phyloP scores from a whole-genome alignment of 352 stramenopile genomes.

The Globisporangium irregulare region DNA sequence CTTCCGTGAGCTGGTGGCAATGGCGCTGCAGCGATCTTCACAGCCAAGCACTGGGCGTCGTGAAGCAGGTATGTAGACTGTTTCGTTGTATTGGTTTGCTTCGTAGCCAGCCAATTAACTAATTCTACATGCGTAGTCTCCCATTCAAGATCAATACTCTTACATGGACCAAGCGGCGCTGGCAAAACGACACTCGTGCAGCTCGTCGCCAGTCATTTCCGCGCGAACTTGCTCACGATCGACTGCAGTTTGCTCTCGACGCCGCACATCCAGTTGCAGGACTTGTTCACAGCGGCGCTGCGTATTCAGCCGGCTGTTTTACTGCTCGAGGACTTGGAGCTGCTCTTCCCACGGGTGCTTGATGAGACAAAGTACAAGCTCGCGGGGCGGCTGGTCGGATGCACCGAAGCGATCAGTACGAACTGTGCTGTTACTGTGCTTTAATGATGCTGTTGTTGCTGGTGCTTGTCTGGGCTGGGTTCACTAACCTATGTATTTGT shows the following conservation, averaged over 20 bases:
- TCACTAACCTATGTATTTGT: background rate
- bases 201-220: conserved; percentile 42
- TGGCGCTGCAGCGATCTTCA: conserved; percentile 23
- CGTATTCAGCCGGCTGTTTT: conserved; percentile 71
- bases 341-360: conserved; percentile 65
- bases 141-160: conserved; percentile 42
- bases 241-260: conserved; percentile 58
- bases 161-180: conserved; percentile 63
- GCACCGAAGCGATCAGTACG: conserved; percentile 58
- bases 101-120: background rate
- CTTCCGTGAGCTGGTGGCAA: conserved; percentile 39
- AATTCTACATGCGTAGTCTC: conserved; percentile 6
- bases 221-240: conserved; percentile 57
- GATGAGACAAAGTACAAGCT: conserved; percentile 76
- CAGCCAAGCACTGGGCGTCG: background rate
- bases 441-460: background rate
- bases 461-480: too few relatives aligned
- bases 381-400: conserved; percentile 55
- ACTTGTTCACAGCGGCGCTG: conserved; percentile 67
- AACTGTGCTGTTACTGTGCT: background rate
- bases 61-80: conserved; percentile 9
- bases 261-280: conserved; percentile 47
- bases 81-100: background rate
- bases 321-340: conserved; percentile 69
- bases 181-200: conserved; percentile 73